These are phyloP conservation scores for Kitagawia praeruptora DNA, from an alignment of 129 eudicot species.

Conservation along the genomic window DNA sequence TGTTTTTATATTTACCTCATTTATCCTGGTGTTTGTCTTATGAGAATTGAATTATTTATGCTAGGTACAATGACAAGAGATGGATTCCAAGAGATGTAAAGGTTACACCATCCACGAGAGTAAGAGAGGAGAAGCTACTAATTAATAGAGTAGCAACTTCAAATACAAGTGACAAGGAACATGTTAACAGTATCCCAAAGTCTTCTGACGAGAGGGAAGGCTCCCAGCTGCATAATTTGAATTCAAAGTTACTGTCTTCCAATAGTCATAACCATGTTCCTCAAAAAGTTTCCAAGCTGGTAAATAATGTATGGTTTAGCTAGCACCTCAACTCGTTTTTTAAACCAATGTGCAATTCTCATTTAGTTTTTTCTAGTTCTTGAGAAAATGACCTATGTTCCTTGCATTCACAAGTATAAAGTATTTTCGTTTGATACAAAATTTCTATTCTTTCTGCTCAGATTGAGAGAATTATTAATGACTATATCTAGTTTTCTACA, in stretches of 20 bases:
- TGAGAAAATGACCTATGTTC: neutral
- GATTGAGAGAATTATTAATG: neutral
- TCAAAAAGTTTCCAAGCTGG: slow-evolving; percentile 21
- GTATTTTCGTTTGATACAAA: neutral
- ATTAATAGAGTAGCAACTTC: slow-evolving; percentile 18
- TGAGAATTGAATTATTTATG: neutral
- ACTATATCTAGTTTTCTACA: neutral
- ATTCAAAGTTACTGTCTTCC: slow-evolving; percentile 15
- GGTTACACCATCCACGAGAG: slow-evolving; percentile 25
- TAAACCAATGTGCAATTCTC: neutral
- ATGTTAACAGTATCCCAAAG: slow-evolving; percentile 7
- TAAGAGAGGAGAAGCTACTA: slow-evolving; percentile 27
- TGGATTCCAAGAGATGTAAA: slow-evolving; percentile 48
- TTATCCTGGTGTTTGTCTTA: neutral
- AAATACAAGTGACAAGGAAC: slow-evolving; percentile 10
- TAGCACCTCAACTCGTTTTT: neutral
- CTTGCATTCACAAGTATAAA: neutral
- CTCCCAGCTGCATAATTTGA: slow-evolving; percentile 21
- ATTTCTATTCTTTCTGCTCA: no score
- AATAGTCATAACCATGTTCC: slow-evolving; percentile 17
- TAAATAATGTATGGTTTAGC: neutral
- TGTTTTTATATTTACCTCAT: neutral
- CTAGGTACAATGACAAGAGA: slow-evolving; percentile 59
- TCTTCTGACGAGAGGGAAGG: slow-evolving; percentile 24
- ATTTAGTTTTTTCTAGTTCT: neutral